Percentiles rank a stretch among this genome's conserved stretches.
Evolutionary conservation across 768 basidiomycete genomes (phyloP).

Genomic region (Mycena galopus): DNA sequence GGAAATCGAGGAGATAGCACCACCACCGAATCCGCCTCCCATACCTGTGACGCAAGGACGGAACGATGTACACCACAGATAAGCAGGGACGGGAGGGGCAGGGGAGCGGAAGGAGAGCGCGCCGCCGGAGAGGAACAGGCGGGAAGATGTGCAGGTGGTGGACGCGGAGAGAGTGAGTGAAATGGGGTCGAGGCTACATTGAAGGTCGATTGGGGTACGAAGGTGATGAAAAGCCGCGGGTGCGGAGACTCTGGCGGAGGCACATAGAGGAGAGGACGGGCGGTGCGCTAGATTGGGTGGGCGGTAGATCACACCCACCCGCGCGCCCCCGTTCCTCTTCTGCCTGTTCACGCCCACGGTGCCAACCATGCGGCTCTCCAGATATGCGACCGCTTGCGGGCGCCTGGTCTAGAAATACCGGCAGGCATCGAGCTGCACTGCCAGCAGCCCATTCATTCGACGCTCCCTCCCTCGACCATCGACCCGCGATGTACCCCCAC

Average conservation of each 20-base stretch:
- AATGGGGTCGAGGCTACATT: conserved; percentile 3
- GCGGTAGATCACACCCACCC: not conserved
- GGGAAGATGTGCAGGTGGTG: not conserved
- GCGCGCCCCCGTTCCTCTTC: too few relatives aligned
- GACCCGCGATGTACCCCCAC: not conserved
- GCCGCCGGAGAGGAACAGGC: too few relatives aligned
- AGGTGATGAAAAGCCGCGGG: not conserved
- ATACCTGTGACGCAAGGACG: too few relatives aligned
- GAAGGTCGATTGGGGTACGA: conserved; percentile 3
- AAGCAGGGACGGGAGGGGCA: too few relatives aligned
- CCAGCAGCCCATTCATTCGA: not conserved
- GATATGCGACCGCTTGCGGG: not conserved
- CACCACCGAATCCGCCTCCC: too few relatives aligned
- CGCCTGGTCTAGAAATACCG: not conserved
- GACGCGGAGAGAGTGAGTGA: not conserved
- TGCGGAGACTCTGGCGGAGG: not conserved
- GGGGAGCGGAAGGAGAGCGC: too few relatives aligned
- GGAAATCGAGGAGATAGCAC: too few relatives aligned
- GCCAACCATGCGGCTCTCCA: not conserved
- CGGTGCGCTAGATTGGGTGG: not conserved
- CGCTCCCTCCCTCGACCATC: not conserved
- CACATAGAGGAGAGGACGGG: not conserved
- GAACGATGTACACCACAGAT: too few relatives aligned
- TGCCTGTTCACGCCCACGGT: not conserved
- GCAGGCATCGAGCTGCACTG: not conserved